Evolutionary conservation across 2,329 filamentous ascomycete species (phyloP), one percentile per base, ranked within the genome.

Genomic region (Penicillium italicum): DNA sequence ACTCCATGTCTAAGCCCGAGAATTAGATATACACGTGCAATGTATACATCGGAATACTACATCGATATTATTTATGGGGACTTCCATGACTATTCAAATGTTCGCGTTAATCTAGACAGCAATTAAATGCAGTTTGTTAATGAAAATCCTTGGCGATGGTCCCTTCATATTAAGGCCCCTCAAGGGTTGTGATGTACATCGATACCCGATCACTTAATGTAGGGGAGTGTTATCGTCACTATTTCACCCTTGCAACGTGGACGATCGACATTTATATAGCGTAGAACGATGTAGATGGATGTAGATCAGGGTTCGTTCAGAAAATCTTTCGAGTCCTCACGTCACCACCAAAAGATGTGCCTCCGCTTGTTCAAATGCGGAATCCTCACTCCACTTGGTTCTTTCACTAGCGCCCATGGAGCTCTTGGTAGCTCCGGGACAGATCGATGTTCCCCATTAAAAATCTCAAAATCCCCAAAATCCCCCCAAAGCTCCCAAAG

Each of bases 301-400:
- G 49, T 43, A 41, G 47, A 34, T 34, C 41, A 50, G 37, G 31
- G 30, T 36, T 31, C 24, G 22, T 40, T 46, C 14, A 18, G 30
- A 31, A 4, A 36, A 33, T 5, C 12, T 22, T 44, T n/a, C 8
- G 9, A 55, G 55, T 57, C 55, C 55, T 52, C 47, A 58, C 57
- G 57, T 59, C 57, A 59, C 55, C 36, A 59, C 57, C 36, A 28
- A 30, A 42, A 36, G 50, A 41, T n/a, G 22, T 12, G 28, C 24
- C 16, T 37, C 30, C 18, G 9, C 26, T 41, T 24, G 34, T 18
- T 40, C 43, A 7, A 50, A 50, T 34, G 28, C 48, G 48, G 48
- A 34, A 43, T 50, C 11, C 24, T 26, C 26, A 14, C 42, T 53
- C 50, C 50, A 47, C 50, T 40, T 33, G 12, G 42, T 48, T 30